A percentile compares a stretch with the other conserved stretches of the same genome.
phyloP scores from a whole-genome alignment of 169 alveolate genomes.

The Eimeria praecox region DNA sequence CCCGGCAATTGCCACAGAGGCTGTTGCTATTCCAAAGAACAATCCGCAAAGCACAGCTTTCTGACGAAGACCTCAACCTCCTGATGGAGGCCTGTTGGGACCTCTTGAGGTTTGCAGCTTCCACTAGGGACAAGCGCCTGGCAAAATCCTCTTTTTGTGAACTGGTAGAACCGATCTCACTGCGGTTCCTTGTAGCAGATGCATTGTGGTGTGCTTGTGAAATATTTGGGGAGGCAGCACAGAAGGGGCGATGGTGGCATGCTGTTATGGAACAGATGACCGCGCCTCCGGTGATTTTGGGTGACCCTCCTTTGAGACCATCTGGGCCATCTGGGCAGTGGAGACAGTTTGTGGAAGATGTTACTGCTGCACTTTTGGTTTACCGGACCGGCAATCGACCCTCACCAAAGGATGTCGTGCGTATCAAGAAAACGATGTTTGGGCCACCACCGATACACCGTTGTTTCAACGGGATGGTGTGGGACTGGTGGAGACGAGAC shows the following conservation, averaged over 20 bases:
- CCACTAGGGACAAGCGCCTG: not conserved
- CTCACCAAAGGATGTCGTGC: not conserved
- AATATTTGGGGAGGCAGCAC: not conserved
- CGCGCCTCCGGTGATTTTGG: not conserved
- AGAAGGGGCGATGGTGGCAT: slow-evolving; percentile 8
- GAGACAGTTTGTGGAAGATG: not conserved
- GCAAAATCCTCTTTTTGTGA: not conserved
- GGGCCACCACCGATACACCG: not conserved
- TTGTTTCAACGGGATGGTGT: not conserved
- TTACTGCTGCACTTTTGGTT: not conserved
- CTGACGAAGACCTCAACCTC: not conserved
- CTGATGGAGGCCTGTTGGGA: not conserved
- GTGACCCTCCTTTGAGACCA: not conserved
- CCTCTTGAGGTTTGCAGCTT: not conserved
- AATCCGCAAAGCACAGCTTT: not conserved
- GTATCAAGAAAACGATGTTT: not conserved
- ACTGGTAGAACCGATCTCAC: not conserved
- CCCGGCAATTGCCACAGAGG: not conserved
- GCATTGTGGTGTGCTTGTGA: slow-evolving; percentile 39
- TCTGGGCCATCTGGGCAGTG: not conserved
- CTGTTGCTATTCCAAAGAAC: not conserved
- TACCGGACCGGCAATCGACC: slow-evolving; percentile 7
- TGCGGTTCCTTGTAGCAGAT: slow-evolving; percentile 26
- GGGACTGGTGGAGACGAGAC: not conserved
- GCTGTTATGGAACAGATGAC: not conserved